Evolutionary conservation across 106 monocot species (phyloP), one percentile per base, ranked within the genome.

Genomic region (Dendrobium officinale): DNA sequence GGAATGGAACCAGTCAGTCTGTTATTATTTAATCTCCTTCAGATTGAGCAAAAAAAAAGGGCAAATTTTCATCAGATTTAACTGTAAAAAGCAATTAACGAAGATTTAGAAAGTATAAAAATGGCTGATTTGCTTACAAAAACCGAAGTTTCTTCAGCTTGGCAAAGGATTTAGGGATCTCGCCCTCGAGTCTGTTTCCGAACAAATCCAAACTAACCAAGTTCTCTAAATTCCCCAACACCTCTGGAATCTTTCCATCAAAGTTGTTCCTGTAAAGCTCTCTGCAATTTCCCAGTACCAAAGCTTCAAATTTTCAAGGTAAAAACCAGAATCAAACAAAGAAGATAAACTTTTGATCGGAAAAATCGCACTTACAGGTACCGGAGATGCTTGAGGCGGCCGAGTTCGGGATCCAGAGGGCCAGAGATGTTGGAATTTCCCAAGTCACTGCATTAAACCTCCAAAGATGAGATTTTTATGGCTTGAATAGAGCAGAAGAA

Each of bases 391-490:
- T 91, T 59, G 44, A 99, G 98, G 24, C 80, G 82, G 67, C 93
- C 92, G 41, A 99, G 91, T 87, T 99, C 95, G 18, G 92, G 87
- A 33, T 79, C 92, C 4, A 99, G 83, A 0, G 84, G 84, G 26
- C 98, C 98, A 19, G 98, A 91, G 42, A 99, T 90, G 84, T 95
- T 95, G 42, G 98, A 91, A 83, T 95, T 99, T 3, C 95, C 98
- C 79, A 99, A 81, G 84, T 99, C 98, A 85, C 98, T 99, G 86
- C 64, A 85, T 19, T 72, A 55, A 77, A 55, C 42, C 77, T n/a
- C 75, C 42, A 75, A 45, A 58, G 68, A 70, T 27, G n/a, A 13
- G 33, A 33, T 26, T 55, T 4, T 77, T 61, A 79, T 79, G 68
- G 54, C 7, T 66, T 24, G 3, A 3, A 3, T 26, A 77, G 26